Evolutionary conservation across 441 rosid species (phyloP).

Genomic region (Daphne laureola): DNA sequence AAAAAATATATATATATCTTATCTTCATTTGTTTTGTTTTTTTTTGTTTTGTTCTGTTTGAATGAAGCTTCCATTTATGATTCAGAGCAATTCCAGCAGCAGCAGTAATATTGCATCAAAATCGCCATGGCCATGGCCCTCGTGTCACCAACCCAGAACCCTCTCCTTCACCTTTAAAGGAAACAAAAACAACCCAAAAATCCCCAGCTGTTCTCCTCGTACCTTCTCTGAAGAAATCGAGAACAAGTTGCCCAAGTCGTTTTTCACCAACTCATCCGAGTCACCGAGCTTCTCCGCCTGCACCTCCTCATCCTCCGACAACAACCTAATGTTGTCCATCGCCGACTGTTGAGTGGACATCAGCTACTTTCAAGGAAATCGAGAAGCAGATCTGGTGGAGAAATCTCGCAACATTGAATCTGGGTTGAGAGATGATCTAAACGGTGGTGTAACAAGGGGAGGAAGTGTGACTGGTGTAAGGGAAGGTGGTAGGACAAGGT

Average conservation of each 20-base stretch:
- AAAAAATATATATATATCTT: too few relatives aligned
- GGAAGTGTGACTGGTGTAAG: too few relatives aligned
- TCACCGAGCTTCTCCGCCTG: constrained; percentile 31
- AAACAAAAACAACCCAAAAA: constrained; percentile 41
- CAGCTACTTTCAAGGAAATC: too few relatives aligned
- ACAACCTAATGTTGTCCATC: constrained; percentile 15
- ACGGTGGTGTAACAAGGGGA: too few relatives aligned
- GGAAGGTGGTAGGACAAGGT: too few relatives aligned
- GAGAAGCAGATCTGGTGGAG: too few relatives aligned
- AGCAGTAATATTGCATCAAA: background rate
- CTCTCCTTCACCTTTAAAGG: constrained; percentile 45
- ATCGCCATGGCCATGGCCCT: constrained; percentile 73
- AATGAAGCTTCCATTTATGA: constrained; percentile 48
- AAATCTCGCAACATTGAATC: too few relatives aligned
- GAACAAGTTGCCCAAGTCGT: constrained; percentile 18
- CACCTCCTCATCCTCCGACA: constrained; percentile 10
- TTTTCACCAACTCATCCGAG: constrained; percentile 25
- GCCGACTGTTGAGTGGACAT: constrained; percentile 30
- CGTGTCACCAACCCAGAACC: constrained; percentile 69
- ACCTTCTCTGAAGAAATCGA: constrained; percentile 10
- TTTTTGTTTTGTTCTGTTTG: background rate
- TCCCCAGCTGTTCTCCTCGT: constrained; percentile 42
- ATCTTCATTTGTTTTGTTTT: too few relatives aligned
- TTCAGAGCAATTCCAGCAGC: constrained; percentile 13
- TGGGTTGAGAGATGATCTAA: too few relatives aligned